Evolutionary conservation across 805 yeast species (phyloP).

Genomic region (Ogataea neopini): DNA sequence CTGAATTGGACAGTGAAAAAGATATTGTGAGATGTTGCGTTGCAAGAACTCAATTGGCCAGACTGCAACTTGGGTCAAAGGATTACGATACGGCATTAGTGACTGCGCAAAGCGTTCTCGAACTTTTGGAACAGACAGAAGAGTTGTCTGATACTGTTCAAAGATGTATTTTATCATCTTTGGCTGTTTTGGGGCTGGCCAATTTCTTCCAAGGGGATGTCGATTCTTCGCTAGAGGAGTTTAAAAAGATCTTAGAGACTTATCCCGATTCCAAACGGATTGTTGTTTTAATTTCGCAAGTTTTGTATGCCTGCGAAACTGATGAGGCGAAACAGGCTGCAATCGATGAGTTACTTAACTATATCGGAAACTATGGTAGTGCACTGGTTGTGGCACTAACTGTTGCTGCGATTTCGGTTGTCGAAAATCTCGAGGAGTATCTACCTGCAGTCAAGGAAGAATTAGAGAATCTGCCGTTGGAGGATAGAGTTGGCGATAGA

Average conservation of each 20-base stretch:
- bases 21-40: conserved; percentile 52
- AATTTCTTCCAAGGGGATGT: conserved; percentile 63
- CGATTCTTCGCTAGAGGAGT: conserved; percentile 65
- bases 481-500: conserved; percentile 47
- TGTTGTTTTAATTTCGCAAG: conserved; percentile 75
- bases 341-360: conserved; percentile 72
- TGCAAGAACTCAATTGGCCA: conserved; percentile 68
- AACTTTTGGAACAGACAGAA: conserved; percentile 45
- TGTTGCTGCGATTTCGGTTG: conserved; percentile 75
- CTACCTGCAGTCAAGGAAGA: conserved; percentile 67
- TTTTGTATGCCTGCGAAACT: conserved; percentile 72
- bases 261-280: conserved; percentile 63
- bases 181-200: conserved; percentile 71
- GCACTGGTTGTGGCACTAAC: conserved; percentile 68
- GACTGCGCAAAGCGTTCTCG: conserved; percentile 55
- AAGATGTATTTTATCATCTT: conserved; percentile 51
- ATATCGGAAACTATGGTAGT: conserved; percentile 63
- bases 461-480: conserved; percentile 50
- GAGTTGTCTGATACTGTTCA: conserved; percentile 35
- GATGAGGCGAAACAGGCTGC: conserved; percentile 84
- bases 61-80: conserved; percentile 64
- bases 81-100: conserved; percentile 62
- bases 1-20: conserved; percentile 13
- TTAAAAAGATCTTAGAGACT: conserved; percentile 58
- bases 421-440: conserved; percentile 59